phyloP scores from a whole-genome alignment of 208 protist genomes.

The Wallacemonas sp. region DNA sequence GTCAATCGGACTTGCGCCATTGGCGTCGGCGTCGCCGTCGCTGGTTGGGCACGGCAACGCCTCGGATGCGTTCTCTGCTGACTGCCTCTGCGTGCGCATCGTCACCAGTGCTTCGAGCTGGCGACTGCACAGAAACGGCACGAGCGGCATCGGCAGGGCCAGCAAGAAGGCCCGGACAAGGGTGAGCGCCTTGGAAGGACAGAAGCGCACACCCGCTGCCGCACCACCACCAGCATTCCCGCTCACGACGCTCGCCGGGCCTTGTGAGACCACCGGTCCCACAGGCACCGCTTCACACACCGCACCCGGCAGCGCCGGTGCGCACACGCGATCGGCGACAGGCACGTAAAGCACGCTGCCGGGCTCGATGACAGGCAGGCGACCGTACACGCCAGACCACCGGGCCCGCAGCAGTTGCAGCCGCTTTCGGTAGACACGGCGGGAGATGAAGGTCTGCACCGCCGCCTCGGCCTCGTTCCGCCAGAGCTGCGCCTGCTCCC shows the following conservation, averaged over 20 bases:
- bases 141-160: constrained; percentile 39
- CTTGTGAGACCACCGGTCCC: too few relatives aligned
- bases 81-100: constrained; percentile 1
- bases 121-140: constrained; percentile 39
- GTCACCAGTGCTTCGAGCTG: constrained; percentile 31
- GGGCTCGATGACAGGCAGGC: not conserved
- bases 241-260: too few relatives aligned
- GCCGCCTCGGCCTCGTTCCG: constrained; percentile 8
- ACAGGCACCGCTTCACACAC: not conserved
- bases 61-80: too few relatives aligned
- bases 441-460: constrained; percentile 20
- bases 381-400: not conserved
- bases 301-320: not conserved
- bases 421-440: not conserved
- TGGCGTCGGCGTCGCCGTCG: too few relatives aligned
- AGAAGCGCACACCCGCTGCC: not conserved
- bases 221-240: too few relatives aligned
- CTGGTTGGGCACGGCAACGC: not conserved
- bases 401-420: not conserved
- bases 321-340: not conserved
- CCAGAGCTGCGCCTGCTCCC: constrained; percentile 12
- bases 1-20: too few relatives aligned
- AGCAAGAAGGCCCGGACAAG: constrained; percentile 32
- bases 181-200: constrained; percentile 20
- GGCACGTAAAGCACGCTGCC: constrained; percentile 1